These are phyloP conservation scores for Agaricus blazei DNA, from an alignment of 768 basidiomycete species.

Conservation along the genomic window DNA sequence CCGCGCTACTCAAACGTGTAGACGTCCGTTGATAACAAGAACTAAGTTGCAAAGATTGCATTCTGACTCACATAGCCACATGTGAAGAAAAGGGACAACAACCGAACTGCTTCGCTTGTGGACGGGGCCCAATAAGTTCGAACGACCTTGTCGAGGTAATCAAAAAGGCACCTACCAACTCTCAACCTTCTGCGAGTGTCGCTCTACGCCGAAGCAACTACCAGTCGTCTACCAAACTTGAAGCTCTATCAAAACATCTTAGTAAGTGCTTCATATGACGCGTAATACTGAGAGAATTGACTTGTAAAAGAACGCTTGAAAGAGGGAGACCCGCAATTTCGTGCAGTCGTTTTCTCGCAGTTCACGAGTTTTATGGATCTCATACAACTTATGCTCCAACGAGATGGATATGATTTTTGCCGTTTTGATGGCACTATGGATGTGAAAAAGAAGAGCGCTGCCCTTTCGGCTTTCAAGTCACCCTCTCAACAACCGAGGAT, in stretches of 20 bases:
- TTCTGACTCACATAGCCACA: constrained; percentile 63
- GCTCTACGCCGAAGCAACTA: constrained; percentile 78
- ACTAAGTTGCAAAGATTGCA: constrained; percentile 82
- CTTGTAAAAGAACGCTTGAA: constrained; percentile 45
- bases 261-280: constrained; percentile 33
- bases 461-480: constrained; percentile 73
- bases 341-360: constrained; percentile 87
- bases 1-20: neutral
- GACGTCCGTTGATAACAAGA: neutral
- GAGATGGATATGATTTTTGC: constrained; percentile 63
- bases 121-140: constrained; percentile 62
- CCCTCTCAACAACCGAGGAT: constrained; percentile 69
- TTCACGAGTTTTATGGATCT: constrained; percentile 87
- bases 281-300: neutral
- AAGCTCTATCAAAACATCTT: constrained; percentile 73
- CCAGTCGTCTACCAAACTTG: constrained; percentile 85
- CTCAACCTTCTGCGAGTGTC: constrained; percentile 37
- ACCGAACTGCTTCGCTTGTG: constrained; percentile 78
- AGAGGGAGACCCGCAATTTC: constrained; percentile 70
- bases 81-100: constrained; percentile 68
- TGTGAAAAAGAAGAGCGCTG: constrained; percentile 70
- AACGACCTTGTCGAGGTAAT: constrained; percentile 62
- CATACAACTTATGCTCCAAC: constrained; percentile 64
- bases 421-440: constrained; percentile 94
- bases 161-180: constrained; percentile 24